These are phyloP conservation scores for Bryum argenteum DNA, from an alignment of 225 moss, liverwort and hornwort genomes.

Conservation along the genomic window DNA sequence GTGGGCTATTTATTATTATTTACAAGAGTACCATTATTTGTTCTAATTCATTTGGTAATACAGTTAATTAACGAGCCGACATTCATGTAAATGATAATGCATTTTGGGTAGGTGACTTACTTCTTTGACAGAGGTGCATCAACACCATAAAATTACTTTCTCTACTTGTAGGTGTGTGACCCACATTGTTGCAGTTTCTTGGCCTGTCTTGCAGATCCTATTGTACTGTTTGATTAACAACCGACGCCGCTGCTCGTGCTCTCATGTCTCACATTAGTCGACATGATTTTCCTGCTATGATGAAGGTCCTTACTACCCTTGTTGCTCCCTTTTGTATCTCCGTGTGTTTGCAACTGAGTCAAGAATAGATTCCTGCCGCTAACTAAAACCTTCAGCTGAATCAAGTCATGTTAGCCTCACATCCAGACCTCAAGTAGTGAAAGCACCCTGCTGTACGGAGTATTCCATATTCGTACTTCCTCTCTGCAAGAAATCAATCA, in stretches of 20 bases:
- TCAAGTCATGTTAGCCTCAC: not conserved
- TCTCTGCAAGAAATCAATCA: constrained; percentile 5
- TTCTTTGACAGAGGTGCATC: not conserved
- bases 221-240: constrained; percentile 76
- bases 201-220: constrained; percentile 82
- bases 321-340: constrained; percentile 9
- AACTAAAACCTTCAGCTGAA: not conserved
- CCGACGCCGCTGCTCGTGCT: constrained; percentile 68
- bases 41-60: not conserved
- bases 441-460: not conserved
- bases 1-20: constrained; percentile 9
- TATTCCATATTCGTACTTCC: constrained; percentile 22
- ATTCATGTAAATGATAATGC: not conserved
- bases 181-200: constrained; percentile 74
- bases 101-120: not conserved
- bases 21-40: too few species aligned
- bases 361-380: not conserved
- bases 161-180: constrained; percentile 64
- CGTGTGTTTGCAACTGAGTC: not conserved
- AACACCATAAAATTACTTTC: constrained; percentile 22
- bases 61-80: not conserved
- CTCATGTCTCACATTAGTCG: constrained; percentile 83
- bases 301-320: constrained; percentile 52
- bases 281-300: constrained; percentile 74
- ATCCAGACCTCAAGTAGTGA: not conserved